A percentile compares a stretch with the other conserved stretches of the same genome.
Conservation (phyloP, 352 stramenopile species). For the Pythium aphanidermatum region DNA sequence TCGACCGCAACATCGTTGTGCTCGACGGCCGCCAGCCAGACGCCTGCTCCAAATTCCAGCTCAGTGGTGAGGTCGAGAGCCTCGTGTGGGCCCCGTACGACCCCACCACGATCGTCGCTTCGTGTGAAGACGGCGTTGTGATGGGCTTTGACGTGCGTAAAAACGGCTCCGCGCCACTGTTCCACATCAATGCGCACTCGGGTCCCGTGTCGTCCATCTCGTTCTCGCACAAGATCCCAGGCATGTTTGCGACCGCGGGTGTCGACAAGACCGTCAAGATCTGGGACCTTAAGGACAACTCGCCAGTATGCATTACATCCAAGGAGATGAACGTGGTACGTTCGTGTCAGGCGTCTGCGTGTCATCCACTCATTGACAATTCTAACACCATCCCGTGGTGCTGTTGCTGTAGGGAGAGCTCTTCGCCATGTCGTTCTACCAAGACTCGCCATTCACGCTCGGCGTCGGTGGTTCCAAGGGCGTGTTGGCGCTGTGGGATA, state of each 20-base stretch:
- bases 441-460: conserved; percentile 85
- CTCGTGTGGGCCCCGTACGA: conserved; percentile 93
- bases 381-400: not conserved
- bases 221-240: conserved; percentile 82
- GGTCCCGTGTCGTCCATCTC: conserved; percentile 80
- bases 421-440: conserved; percentile 88
- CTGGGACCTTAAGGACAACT: conserved; percentile 89
- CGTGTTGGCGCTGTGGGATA: conserved; percentile 88
- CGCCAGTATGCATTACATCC: conserved; percentile 74
- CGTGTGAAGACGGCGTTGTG: conserved; percentile 93
- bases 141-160: conserved; percentile 94
- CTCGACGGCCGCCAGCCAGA: conserved; percentile 89
- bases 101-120: conserved; percentile 90
- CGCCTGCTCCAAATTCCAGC: conserved; percentile 72
- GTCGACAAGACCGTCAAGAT: conserved; percentile 98
- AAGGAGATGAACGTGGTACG: conserved; percentile 92
- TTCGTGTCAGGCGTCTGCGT: too few relatives aligned
- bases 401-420: conserved; percentile 67
- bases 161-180: conserved; percentile 90
- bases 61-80: conserved; percentile 88
- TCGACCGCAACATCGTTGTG: conserved; percentile 93
- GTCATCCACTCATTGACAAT: too few relatives aligned
- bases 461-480: conserved; percentile 87
- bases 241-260: conserved; percentile 93
- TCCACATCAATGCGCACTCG: conserved; percentile 91